Evolutionary conservation across 371 early-diverging fungal genomes (phyloP), one percentile per base, ranked within the genome.

Genomic region (Fennellomyces sp.): DNA sequence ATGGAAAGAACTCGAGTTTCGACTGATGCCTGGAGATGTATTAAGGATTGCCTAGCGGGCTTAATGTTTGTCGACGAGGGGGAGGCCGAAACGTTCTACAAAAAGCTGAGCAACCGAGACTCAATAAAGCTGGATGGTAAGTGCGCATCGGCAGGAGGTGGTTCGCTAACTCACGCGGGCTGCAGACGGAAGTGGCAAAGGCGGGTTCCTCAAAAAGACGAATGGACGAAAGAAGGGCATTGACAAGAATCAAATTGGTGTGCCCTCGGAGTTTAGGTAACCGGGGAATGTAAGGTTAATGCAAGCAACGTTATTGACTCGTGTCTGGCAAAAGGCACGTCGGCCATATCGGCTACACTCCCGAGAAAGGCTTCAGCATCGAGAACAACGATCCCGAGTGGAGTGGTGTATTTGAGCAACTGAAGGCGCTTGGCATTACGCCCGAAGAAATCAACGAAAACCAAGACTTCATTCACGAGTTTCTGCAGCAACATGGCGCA

Each of bases 51-150:
- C 55, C 70, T 91, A 35, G 88, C 90, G 27, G 97, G 90, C 2
- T 81, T 97, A 29, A 91, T 91, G 10, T 97, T 97, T 74, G 92
- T 91, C 21, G 91, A 94, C 64, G 92, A 88, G 49, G 80, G 75
- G 54, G 97, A 95, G 61, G 95, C 95, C 1, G 68, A 76, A 2
- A 72, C 77, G 33, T 94, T 97, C 66, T 82, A 81, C 65, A 87
- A 90, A 52, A 89, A 87, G 66, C 81, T 91, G 12, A 63, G 69
- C 27, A 72, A 75, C 58, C 84, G 89, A 26, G 78, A 85, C 11
- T 52, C 72, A n/a, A 30, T 55, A 58, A 45, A 56, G 64, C 31
- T 66, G 70, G 61, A 77, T 69, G 63, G 51, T 60, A 78, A 76
- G 63, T 72, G 62, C 19, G n/a, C 17, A 45, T n/a, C n/a, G n/a